These are phyloP conservation scores for Exophiala sp. DNA, from an alignment of 2,329 filamentous ascomycete genomes.

Conservation along the genomic window DNA sequence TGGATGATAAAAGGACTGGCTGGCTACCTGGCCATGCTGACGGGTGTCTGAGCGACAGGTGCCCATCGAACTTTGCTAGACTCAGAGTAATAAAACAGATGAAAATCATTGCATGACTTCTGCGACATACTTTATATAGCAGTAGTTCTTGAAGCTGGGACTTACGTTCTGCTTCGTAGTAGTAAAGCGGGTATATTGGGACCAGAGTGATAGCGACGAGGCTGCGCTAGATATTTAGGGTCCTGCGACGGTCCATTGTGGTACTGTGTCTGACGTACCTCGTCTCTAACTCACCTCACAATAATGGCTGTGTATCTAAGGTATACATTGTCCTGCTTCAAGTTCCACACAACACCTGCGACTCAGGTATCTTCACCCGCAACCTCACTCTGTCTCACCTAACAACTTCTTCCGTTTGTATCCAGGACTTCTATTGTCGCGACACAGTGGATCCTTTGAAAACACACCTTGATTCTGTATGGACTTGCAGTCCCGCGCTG, in stretches of 20 bases:
- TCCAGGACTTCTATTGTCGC: background rate
- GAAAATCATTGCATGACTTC: no score
- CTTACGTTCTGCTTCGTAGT: no score
- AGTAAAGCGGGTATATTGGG: no score
- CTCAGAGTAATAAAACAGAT: no score
- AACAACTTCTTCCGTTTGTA: background rate
- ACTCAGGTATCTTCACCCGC: background rate
- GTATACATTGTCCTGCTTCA: background rate
- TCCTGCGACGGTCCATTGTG: background rate
- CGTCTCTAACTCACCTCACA: background rate
- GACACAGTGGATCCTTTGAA: background rate
- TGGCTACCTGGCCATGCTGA: background rate
- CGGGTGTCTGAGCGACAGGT: background rate
- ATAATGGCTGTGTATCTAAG: no score
- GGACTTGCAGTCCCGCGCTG: background rate
- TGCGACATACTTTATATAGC: background rate
- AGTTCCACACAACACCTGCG: background rate
- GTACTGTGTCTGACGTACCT: conserved; percentile 7
- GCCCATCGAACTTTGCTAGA: no score
- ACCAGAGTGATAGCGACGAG: conserved; percentile 7
- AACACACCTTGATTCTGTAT: background rate
- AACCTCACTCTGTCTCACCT: background rate
- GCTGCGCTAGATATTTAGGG: conserved; percentile 10
- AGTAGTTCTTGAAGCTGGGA: no score
- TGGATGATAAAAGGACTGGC: conserved; percentile 1